Percentiles rank a stretch among this genome's conserved stretches.
These are phyloP conservation scores for Yamadazyma nakazawae DNA, from an alignment of 805 yeast genomes.

Conservation along the genomic window DNA sequence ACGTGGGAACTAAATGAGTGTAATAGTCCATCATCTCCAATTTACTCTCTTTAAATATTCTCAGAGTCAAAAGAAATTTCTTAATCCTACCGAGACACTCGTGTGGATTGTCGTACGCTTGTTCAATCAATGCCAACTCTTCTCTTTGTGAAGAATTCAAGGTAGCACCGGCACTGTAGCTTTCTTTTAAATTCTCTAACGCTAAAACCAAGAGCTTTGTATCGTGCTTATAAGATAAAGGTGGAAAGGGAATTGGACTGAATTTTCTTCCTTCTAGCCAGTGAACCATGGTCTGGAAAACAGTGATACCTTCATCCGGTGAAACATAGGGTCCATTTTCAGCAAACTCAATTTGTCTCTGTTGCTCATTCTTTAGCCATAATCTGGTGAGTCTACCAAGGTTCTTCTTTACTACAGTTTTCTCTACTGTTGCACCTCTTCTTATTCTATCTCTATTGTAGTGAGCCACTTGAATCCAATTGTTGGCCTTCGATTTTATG, in stretches of 20 bases:
- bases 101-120: slow-evolving; percentile 95
- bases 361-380: slow-evolving; percentile 92
- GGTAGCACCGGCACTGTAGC: slow-evolving; percentile 63
- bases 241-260: slow-evolving; percentile 91
- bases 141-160: slow-evolving; percentile 86
- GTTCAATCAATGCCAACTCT: slow-evolving; percentile 89
- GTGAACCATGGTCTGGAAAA: slow-evolving; percentile 82
- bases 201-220: slow-evolving; percentile 88
- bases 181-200: slow-evolving; percentile 80
- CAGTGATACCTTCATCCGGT: slow-evolving; percentile 83
- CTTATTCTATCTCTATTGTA: slow-evolving; percentile 85
- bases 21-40: slow-evolving; percentile 90
- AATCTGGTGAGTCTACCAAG: slow-evolving; percentile 86
- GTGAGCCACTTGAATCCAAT: slow-evolving; percentile 93
- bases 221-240: slow-evolving; percentile 86
- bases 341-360: slow-evolving; percentile 73
- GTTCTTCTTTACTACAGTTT: slow-evolving; percentile 90
- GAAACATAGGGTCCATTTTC: slow-evolving; percentile 84
- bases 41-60: slow-evolving; percentile 87
- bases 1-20: slow-evolving; percentile 79
- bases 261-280: slow-evolving; percentile 88
- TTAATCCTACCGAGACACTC: slow-evolving; percentile 85
- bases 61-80: slow-evolving; percentile 75
- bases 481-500: slow-evolving; percentile 92
- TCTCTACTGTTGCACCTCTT: slow-evolving; percentile 90